These are phyloP conservation scores for Dorcoceras hygrometricum DNA, from an alignment of 257 asterid genomes.

Conservation along the genomic window DNA sequence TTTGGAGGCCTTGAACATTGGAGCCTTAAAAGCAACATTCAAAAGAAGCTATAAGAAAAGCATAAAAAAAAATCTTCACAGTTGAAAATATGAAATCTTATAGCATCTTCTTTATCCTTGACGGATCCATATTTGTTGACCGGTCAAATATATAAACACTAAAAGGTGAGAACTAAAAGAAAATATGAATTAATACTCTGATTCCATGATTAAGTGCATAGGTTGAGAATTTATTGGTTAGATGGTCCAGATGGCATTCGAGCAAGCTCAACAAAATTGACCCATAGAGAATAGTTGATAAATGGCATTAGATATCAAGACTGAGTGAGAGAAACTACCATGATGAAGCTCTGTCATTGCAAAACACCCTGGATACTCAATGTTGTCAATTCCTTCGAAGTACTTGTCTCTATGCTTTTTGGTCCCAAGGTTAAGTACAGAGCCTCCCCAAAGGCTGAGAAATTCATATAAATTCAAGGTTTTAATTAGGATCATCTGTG, in stretches of 20 bases:
- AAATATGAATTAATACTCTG: background rate
- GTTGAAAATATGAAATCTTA: slow-evolving; percentile 2
- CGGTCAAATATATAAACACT: background rate
- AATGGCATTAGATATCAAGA: background rate
- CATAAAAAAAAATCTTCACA: too few species aligned
- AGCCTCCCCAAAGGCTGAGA: slow-evolving; percentile 96
- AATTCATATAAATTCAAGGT: background rate
- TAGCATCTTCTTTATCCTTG: slow-evolving; percentile 20
- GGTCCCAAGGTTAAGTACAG: slow-evolving; percentile 92
- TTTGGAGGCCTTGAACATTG: slow-evolving; percentile 94
- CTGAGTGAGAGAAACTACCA: slow-evolving; percentile 48
- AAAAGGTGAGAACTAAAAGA: slow-evolving; percentile 1
- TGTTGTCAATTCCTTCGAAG: slow-evolving; percentile 77
- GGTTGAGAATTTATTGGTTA: background rate
- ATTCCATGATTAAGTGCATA: slow-evolving; percentile 5
- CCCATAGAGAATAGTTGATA: background rate
- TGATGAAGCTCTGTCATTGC: slow-evolving; percentile 99
- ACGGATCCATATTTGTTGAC: slow-evolving; percentile 11
- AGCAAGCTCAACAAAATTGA: too few species aligned
- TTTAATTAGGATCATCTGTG: background rate
- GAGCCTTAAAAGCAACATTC: slow-evolving; percentile 56
- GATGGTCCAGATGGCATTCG: too few species aligned
- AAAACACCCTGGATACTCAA: slow-evolving; percentile 90
- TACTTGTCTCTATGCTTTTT: slow-evolving; percentile 84
- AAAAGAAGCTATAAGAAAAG: slow-evolving; percentile 22